Conservation (phyloP, 768 basidiomycete species). For the Austroboletus festivus region DNA sequence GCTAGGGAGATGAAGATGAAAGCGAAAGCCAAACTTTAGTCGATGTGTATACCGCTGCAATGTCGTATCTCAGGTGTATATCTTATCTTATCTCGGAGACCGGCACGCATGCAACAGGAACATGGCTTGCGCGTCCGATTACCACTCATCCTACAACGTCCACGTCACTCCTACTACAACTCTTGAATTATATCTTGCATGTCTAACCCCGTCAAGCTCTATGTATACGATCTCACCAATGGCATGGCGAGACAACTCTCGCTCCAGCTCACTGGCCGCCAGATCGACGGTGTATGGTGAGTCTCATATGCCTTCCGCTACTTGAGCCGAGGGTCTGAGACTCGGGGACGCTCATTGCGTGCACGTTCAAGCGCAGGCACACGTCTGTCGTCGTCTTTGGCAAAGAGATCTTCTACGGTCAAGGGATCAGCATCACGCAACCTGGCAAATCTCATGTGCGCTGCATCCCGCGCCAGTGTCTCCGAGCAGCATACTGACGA, state of each 20-base stretch:
- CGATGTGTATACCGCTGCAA: too few species aligned
- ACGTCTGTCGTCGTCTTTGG: conserved; percentile 87
- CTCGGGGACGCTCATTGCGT: too few species aligned
- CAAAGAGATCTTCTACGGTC: conserved; percentile 88
- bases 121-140: too few species aligned
- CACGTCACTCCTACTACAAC: too few species aligned
- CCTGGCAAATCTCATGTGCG: conserved; percentile 85
- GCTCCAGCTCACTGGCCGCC: conserved; percentile 75
- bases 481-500: neutral
- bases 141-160: too few species aligned
- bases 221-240: conserved; percentile 89
- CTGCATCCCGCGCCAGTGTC: too few species aligned
- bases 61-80: too few species aligned
- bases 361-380: conserved; percentile 55
- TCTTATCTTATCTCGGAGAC: too few species aligned
- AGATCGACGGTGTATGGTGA: conserved; percentile 93
- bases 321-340: too few species aligned
- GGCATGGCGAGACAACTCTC: conserved; percentile 82
- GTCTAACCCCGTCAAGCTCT: conserved; percentile 61
- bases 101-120: too few species aligned
- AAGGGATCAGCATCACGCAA: conserved; percentile 66
- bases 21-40: too few species aligned
- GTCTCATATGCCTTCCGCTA: conserved; percentile 16
- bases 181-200: conserved; percentile 6
- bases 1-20: too few species aligned